A percentile compares a stretch with the other conserved stretches of the same genome.
Evolutionary conservation across 2,329 filamentous ascomycete genomes (phyloP).

Genomic region (Elsinoe batatas): DNA sequence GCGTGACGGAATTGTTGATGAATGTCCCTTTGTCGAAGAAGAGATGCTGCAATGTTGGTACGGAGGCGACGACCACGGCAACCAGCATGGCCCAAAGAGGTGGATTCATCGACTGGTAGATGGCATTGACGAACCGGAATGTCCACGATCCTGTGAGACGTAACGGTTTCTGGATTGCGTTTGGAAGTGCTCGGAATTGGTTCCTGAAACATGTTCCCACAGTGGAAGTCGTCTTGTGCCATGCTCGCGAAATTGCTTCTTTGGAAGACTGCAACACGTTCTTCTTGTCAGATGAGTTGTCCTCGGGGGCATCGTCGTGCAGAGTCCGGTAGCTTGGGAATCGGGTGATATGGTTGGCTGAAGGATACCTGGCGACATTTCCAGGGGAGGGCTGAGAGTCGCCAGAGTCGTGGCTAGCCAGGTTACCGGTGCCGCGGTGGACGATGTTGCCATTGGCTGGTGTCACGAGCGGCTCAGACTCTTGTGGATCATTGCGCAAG

Average conservation of each 20-base stretch:
- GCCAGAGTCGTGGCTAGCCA: constrained; percentile 27
- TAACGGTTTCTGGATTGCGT: constrained; percentile 42
- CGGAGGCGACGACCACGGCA: constrained; percentile 81
- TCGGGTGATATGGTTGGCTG: constrained; percentile 41
- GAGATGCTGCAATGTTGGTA: constrained; percentile 68
- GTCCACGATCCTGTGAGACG: constrained; percentile 33
- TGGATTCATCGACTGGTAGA: constrained; percentile 96
- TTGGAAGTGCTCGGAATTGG: constrained; percentile 43
- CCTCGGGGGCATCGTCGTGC: constrained; percentile 15
- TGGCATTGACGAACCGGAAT: constrained; percentile 50
- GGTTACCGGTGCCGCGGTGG: constrained; percentile 29
- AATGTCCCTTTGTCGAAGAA: constrained; percentile 90
- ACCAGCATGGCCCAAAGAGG: constrained; percentile 94
- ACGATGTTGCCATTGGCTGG: constrained; percentile 41
- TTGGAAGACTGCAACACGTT: constrained; percentile 17
- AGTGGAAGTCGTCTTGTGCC: constrained; percentile 15
- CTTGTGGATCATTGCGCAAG: constrained; percentile 24
- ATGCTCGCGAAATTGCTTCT: not conserved
- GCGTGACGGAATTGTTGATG: constrained; percentile 83
- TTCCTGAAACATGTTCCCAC: constrained; percentile 27
- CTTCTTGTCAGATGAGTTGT: constrained; percentile 20
- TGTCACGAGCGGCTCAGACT: constrained; percentile 29
- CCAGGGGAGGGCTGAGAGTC: constrained; percentile 24
- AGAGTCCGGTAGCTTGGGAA: constrained; percentile 28
- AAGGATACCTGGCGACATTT: not conserved